Percentiles rank a stretch among this genome's conserved stretches.
phyloP scores from a whole-genome alignment of 176 grass and related monocot species.

The Ensete glaucum region DNA sequence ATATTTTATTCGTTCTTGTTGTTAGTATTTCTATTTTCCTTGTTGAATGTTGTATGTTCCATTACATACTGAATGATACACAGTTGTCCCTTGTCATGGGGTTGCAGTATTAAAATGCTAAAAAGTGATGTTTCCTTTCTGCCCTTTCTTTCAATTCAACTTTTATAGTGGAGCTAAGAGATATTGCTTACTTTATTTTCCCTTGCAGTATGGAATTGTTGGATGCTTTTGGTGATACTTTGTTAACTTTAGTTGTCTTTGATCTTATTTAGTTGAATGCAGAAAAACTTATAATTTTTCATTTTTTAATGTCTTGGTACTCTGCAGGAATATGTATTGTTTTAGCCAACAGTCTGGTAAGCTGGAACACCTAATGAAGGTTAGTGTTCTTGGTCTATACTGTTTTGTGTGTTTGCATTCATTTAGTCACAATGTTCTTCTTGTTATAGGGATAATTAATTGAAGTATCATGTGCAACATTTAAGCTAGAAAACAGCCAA shows the following conservation, averaged over 20 bases:
- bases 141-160: too few relatives aligned
- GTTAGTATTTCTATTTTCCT: too few relatives aligned
- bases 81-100: too few relatives aligned
- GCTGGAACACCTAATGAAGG: constrained; percentile 98
- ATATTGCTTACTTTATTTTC: too few relatives aligned
- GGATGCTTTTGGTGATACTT: neutral
- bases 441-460: neutral
- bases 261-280: neutral
- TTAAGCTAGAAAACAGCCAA: too few relatives aligned
- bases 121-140: too few relatives aligned
- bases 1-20: too few relatives aligned
- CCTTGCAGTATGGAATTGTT: neutral
- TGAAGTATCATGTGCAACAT: neutral
- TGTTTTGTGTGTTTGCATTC: constrained; percentile 1
- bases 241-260: neutral
- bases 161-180: too few relatives aligned
- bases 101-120: too few relatives aligned
- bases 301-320: constrained; percentile 9
- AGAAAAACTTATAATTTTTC: neutral
- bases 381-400: constrained; percentile 22
- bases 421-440: constrained; percentile 2
- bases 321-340: constrained; percentile 89
- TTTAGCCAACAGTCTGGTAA: constrained; percentile 92
- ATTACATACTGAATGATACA: too few relatives aligned
- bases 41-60: too few relatives aligned